A percentile compares a stretch with the other conserved stretches of the same genome.
phyloP scores from a whole-genome alignment of 176 grass and related monocot genomes.

The Aegilops bicornis region DNA sequence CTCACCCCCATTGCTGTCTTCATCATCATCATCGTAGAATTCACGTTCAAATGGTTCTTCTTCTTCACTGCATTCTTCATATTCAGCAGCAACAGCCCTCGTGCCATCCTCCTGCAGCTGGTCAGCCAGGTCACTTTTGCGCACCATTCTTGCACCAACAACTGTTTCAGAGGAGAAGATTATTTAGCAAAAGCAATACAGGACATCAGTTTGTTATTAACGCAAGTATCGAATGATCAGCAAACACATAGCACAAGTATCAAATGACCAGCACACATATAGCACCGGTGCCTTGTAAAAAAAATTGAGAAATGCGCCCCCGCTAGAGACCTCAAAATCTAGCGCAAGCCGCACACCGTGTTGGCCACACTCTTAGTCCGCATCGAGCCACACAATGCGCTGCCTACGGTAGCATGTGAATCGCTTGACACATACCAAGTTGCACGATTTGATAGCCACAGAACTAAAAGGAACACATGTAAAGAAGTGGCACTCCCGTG shows the following conservation, averaged over 20 bases:
- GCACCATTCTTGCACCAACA: neutral
- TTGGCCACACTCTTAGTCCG: too few relatives aligned
- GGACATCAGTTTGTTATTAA: neutral
- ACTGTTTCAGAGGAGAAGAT: conserved; percentile 9
- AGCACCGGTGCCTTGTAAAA: neutral
- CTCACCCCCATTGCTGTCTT: neutral
- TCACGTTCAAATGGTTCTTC: conserved; percentile 39
- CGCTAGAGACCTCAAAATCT: too few relatives aligned
- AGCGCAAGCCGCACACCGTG: too few relatives aligned
- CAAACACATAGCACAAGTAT: neutral
- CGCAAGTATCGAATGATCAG: too few relatives aligned
- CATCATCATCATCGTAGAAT: neutral
- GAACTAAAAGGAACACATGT: neutral
- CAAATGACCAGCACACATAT: neutral
- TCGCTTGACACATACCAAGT: neutral
- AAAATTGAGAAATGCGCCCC: neutral
- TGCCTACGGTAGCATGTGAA: neutral
- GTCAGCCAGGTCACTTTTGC: neutral
- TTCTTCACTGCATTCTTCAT: conserved; percentile 32
- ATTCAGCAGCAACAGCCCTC: conserved; percentile 7
- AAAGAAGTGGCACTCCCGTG: neutral
- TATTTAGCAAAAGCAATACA: conserved; percentile 3
- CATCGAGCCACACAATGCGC: too few relatives aligned
- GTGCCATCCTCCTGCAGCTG: neutral
- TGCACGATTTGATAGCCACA: neutral